Evolutionary conservation across 805 yeast genomes (phyloP), one percentile per base, ranked within the genome.

Genomic region (Saccharomycopsis capsularis): DNA sequence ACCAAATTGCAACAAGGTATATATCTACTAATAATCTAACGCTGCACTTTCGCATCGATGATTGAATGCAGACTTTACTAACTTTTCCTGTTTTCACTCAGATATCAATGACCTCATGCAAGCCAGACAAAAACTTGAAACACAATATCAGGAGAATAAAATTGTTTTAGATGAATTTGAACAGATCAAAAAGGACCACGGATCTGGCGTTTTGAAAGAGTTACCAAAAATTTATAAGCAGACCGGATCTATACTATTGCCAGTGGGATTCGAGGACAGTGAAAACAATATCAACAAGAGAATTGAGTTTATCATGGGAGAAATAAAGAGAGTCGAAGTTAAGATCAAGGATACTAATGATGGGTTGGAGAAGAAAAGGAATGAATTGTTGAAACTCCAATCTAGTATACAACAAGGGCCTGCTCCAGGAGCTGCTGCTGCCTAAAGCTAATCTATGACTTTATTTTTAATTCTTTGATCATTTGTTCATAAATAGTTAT

Each of bases 61-160:
- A 15, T 43, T 15, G 4, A 19, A 9, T 13, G n/a, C n/a, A n/a
- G n/a, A n/a, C n/a, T n/a, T n/a, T 29, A 24, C 13, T 29, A 24
- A 22, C 38, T 37, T 21, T 25, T 42, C 11, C 21, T 24, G 22
- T 22, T 13, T 40, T 40, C 42, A 25, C n/a, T n/a, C 24, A 46
- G 53, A 29, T 15, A 37, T 51, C 36, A 47, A 48, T 23, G 83
- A 78, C 45, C 68, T 79, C 39, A 73, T 89, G 34, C 69, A 77
- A 3, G 79, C 88, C 11, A 80, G 98, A 60, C 95, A 91, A 56
- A 78, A 82, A 60, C 74, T 93, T 41, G 99, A 93, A 62, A 86
- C 97, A 1, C 99, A 93, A 67, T 78, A 72, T 58, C 99, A 93
- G 65, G 99, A 93, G 64, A 90, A 90, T 64, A 81, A 81, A 59